phyloP scores from a whole-genome alignment of 2,329 filamentous ascomycete species.

The Stenocarpella maydis region DNA sequence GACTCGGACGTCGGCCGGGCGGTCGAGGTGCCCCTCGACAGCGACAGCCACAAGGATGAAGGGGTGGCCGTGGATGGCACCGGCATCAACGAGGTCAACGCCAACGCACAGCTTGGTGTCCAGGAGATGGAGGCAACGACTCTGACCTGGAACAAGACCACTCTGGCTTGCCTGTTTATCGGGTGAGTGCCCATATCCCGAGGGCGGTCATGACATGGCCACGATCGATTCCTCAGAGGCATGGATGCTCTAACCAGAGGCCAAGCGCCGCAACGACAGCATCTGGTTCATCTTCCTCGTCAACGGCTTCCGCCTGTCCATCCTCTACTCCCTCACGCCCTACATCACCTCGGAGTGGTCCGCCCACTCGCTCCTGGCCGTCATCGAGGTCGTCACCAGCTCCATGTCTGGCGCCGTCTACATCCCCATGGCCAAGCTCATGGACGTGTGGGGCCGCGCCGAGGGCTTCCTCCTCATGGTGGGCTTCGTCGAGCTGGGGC shows the following conservation, averaged over 20 bases:
- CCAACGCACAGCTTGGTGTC: constrained; percentile 38
- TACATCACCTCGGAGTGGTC: constrained; percentile 60
- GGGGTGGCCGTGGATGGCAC: constrained; percentile 8
- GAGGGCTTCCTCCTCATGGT: constrained; percentile 53
- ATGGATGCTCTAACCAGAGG: not conserved
- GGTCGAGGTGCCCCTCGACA: not conserved
- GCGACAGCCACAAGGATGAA: not conserved
- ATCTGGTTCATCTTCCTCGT: constrained; percentile 61
- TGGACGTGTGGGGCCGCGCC: constrained; percentile 57
- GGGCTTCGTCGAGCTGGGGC: constrained; percentile 53
- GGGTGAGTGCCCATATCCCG: constrained; percentile 40
- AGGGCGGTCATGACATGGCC: not conserved
- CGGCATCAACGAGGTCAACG: constrained; percentile 12
- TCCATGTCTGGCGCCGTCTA: constrained; percentile 66
- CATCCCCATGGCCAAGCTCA: constrained; percentile 55
- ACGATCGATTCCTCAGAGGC: not conserved
- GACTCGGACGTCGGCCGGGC: not conserved
- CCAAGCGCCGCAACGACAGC: constrained; percentile 40
- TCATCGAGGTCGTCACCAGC: constrained; percentile 61
- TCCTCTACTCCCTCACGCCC: constrained; percentile 51
- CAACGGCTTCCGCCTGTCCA: constrained; percentile 56
- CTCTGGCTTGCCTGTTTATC: constrained; percentile 40
- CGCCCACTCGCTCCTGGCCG: constrained; percentile 60
- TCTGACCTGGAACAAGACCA: constrained; percentile 37
- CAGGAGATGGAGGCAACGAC: constrained; percentile 39